A percentile compares a stretch with the other conserved stretches of the same genome.
These are phyloP conservation scores for Aspergillus sp. DNA, from an alignment of 2,329 filamentous ascomycete genomes.

Conservation along the genomic window DNA sequence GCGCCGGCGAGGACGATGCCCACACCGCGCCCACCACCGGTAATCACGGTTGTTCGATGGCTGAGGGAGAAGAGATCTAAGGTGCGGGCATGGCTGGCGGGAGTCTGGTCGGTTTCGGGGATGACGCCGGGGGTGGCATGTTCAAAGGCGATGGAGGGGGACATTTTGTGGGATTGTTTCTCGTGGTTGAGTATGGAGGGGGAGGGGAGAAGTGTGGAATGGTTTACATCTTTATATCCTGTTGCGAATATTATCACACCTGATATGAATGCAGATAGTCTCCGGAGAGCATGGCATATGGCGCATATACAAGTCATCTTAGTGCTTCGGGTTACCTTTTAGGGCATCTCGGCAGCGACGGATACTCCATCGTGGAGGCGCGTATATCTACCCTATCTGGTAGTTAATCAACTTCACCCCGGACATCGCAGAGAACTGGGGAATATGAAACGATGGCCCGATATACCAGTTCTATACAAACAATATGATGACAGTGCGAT, in stretches of 20 bases:
- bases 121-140: constrained; percentile 13
- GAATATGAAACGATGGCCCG: background rate
- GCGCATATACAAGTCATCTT: background rate
- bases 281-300: background rate
- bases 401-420: background rate
- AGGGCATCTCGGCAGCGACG: background rate
- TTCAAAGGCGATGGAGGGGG: constrained; percentile 15
- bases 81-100: constrained; percentile 16
- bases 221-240: background rate
- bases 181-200: background rate
- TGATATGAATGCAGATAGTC: no score
- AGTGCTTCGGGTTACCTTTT: background rate
- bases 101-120: constrained; percentile 26
- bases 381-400: background rate
- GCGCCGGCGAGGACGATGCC: constrained; percentile 45
- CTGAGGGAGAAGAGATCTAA: constrained; percentile 40
- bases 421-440: background rate
- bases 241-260: no score
- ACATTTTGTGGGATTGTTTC: constrained; percentile 9
- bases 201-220: background rate
- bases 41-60: constrained; percentile 37
- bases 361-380: background rate
- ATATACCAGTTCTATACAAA: background rate
- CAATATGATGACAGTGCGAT: background rate
- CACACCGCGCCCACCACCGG: constrained; percentile 45